Evolutionary conservation across 169 alveolate genomes (phyloP).

Genomic region (Sarcocystis neurona): DNA sequence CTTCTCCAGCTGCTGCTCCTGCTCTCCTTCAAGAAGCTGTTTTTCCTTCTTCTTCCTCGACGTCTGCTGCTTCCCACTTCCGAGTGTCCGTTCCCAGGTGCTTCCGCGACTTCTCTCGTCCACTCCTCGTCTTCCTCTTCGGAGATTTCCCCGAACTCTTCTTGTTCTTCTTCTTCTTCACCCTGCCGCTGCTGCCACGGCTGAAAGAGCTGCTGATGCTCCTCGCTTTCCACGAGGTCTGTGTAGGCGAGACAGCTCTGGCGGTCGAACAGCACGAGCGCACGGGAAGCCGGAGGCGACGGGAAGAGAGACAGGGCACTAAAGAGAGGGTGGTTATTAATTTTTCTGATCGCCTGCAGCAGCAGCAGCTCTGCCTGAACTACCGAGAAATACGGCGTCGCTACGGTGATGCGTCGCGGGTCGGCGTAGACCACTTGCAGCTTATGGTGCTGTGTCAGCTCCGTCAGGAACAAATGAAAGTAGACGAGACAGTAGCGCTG

Average conservation of each 20-base stretch:
- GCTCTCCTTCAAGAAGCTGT: neutral
- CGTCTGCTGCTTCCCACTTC: neutral
- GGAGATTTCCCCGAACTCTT: neutral
- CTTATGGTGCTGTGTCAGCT: neutral
- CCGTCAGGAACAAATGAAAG: conserved; percentile 10
- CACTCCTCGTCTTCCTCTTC: neutral
- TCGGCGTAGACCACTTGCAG: conserved; percentile 16
- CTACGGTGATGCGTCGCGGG: conserved; percentile 18
- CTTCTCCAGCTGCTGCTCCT: neutral
- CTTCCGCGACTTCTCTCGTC: neutral
- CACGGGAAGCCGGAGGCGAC: neutral
- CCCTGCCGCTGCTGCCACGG: neutral
- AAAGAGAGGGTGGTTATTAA: conserved; percentile 3
- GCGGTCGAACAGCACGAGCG: conserved; percentile 39
- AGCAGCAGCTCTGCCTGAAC: neutral
- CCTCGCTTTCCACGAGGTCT: neutral
- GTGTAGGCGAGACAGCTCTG: conserved; percentile 10
- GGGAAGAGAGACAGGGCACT: conserved; percentile 19
- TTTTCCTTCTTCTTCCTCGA: neutral
- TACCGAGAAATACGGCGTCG: neutral
- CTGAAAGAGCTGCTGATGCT: neutral
- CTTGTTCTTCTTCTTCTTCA: neutral
- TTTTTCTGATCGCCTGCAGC: neutral
- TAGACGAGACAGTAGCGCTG: conserved; percentile 19
- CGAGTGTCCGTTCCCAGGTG: neutral